Base-by-base conservation (phyloP, 495 filamentous ascomycete genomes). In the Cryomyces minteri region DNA sequence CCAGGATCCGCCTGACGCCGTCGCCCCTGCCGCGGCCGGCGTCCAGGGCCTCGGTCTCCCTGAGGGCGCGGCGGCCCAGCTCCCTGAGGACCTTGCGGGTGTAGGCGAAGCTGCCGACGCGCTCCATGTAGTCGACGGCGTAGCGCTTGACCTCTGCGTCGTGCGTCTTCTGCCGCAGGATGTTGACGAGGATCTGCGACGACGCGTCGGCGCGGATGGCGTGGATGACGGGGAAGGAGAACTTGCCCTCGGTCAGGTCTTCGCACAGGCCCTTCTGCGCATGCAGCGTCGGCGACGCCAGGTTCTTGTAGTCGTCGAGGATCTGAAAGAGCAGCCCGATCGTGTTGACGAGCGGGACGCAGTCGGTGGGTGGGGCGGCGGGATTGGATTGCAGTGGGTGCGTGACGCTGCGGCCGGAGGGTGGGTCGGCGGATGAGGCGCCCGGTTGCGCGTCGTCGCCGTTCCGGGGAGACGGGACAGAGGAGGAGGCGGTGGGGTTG, bases 211-310 rank as follows among this genome's bases (percentile, higher is more conserved):
- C 67, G 51, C 88, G 82, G 51, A 98, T 92, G 58, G 81, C 80
- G 62, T 98, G 88, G 48, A 98, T 95, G 53, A 98, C 82, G 5
- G 88, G 88, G 58, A 93, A 96, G 29, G 81, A 88, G 67, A 96
- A 98, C 71, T 98, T 98, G 38, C 90, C 90, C 66, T 98, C 90
- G 0, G 88, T 95, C 50, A 98, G 63, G 60, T 98, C 90, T 67
- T 98, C 90, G 61, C 84, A 94, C 50, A 94, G 76, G 46, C 90
- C 92, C 67, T 96, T 98, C 54, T 90, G 88, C 41, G 77, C 66
- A 40, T 81, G 77, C 65, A 95, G 95, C 48, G 76, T 69, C 11
- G 67, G 61, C 44, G 70, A 75, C 41, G 65, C 80, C 14, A 98
- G 74, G 59, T 98, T 98, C 49, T 84, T 72, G 66, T 94, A 94